Conservation (phyloP, 129 eudicot species). For the Artemisia tridentata region DNA sequence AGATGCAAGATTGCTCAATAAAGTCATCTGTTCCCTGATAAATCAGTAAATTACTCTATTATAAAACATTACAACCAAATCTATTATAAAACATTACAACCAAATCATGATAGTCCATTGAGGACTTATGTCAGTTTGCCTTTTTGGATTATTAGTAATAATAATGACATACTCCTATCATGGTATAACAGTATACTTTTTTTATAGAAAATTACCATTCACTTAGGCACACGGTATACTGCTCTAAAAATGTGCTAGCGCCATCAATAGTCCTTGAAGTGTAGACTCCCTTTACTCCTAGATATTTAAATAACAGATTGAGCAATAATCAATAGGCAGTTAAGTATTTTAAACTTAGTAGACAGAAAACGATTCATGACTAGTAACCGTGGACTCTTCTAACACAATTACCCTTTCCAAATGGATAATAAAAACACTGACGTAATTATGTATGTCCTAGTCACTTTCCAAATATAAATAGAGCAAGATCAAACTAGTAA, state of each 20-base stretch:
- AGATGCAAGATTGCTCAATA: constrained; percentile 61
- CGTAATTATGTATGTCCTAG: too few species aligned
- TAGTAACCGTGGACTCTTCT: too few species aligned
- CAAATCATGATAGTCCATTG: too few species aligned
- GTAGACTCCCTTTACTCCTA: constrained; percentile 80
- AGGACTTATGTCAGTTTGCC: too few species aligned
- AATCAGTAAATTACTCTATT: neutral
- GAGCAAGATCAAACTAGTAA: too few species aligned
- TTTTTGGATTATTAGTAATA: neutral
- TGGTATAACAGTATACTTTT: neutral
- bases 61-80: neutral
- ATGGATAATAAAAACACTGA: too few species aligned
- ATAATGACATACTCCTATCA: constrained; percentile 2
- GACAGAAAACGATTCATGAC: too few species aligned
- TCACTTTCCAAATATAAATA: too few species aligned
- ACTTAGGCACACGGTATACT: constrained; percentile 53
- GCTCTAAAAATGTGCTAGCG: constrained; percentile 57
- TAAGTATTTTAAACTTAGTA: neutral
- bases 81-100: neutral
- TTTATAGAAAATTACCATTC: constrained; percentile 43
- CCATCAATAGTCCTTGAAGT: constrained; percentile 78
- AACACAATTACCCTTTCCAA: too few species aligned
- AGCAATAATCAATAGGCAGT: constrained; percentile 7
- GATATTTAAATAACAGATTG: constrained; percentile 18
- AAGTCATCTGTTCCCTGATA: constrained; percentile 65